Conservation (phyloP, 78 protist species). For the Tieghemostelium lacteum region DNA sequence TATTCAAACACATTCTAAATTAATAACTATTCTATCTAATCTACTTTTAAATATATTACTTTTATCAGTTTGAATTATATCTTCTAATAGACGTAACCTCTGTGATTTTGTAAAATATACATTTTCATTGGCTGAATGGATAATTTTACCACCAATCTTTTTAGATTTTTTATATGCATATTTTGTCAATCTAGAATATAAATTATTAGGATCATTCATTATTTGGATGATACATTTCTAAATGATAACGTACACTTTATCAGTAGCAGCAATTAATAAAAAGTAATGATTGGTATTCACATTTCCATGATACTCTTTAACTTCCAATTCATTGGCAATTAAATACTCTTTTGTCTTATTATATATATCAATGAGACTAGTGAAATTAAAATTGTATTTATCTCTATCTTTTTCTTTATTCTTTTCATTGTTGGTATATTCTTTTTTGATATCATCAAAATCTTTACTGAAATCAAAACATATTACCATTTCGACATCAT, state of each 20-base stretch:
- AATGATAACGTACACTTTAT: neutral
- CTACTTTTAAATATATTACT: neutral
- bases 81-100: constrained; percentile 14
- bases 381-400: no score
- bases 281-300: neutral
- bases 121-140: neutral
- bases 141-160: neutral
- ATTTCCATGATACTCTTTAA: neutral
- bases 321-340: neutral
- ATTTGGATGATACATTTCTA: neutral
- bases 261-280: constrained; percentile 4
- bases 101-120: constrained; percentile 10
- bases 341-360: neutral
- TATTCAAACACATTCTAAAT: neutral
- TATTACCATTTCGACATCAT: neutral
- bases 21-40: neutral
- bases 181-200: constrained; percentile 15
- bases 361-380: neutral
- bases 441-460: neutral
- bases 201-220: neutral
- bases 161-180: neutral
- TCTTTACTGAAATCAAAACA: neutral
- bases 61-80: neutral
- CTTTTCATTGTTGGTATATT: neutral
- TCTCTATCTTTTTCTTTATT: neutral